Percentiles rank a stretch among this genome's conserved stretches.
Evolutionary conservation across 2,329 filamentous ascomycete genomes (phyloP).

Genomic region (Ophiocordyceps camponoti-leonardi): DNA sequence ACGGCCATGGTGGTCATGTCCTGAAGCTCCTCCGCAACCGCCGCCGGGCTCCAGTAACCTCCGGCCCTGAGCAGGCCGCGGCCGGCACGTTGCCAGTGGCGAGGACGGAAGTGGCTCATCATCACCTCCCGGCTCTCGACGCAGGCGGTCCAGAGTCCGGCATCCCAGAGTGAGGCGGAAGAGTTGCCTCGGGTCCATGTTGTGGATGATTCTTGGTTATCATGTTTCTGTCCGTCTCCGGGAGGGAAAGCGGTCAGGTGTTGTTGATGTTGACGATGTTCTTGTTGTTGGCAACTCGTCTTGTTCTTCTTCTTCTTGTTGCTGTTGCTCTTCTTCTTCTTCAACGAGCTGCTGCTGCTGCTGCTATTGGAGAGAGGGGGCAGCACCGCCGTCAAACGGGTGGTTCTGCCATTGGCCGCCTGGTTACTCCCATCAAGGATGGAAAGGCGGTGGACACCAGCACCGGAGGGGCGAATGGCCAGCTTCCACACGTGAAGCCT

Average conservation of each 20-base stretch:
- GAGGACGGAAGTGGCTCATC: neutral
- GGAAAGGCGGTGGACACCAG: neutral
- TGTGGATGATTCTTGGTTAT: no score
- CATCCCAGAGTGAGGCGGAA: conserved; percentile 3
- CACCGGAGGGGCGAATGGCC: neutral
- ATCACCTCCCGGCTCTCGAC: conserved; percentile 2
- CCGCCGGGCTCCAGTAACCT: neutral
- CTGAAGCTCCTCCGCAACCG: neutral
- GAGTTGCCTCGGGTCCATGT: conserved; percentile 1
- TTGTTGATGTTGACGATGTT: no score
- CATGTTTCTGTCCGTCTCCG: no score
- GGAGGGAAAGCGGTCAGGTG: no score
- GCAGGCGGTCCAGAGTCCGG: conserved; percentile 3
- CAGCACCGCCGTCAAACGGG: neutral
- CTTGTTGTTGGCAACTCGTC: no score
- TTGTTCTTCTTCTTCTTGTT: no score
- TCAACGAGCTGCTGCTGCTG: neutral
- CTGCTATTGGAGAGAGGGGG: no score
- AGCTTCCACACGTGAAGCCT: neutral
- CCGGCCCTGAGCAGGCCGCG: neutral
- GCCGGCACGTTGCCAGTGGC: neutral
- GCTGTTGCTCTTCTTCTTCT: neutral
- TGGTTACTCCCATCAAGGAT: neutral
- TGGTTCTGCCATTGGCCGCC: neutral
- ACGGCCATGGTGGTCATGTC: neutral